Base-by-base conservation (phyloP, 1,139 yeast species). In the Zhuliangozyma parablackwelliae region DNA sequence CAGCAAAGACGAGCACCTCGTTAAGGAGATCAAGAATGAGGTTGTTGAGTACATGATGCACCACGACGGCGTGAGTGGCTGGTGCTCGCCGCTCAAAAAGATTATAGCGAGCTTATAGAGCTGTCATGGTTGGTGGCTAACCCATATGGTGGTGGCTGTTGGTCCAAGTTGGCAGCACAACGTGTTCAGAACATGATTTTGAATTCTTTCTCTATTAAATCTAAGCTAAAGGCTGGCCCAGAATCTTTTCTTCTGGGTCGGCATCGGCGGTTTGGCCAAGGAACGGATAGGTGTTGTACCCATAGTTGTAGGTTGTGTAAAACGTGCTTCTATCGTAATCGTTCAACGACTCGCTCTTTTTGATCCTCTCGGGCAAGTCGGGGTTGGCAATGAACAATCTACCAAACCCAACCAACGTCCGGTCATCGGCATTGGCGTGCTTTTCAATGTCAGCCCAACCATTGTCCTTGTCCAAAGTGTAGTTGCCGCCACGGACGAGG, bases 31-130 rank as follows among this genome's bases (percentile, higher is more conserved):
- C 51, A 46, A 62, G 56, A 40, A 52, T 43, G 49, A 56, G 31
- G 45, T 68, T 45, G 46, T 73, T 54, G 60, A 63, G 35, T 77
- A 72, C 51, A 75, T 76, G 72, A 59, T 78, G 58, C 48, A 54
- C 5, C 69, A 75, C 44, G 74, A 65, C 38, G 80, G 80, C 2
- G 73, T 73, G 4, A 69, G 80, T 35, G 43, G 56, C 11, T 80
- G 86, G 85, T 72, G 79, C 37, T 59, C 71, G 16, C 80, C 84
- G 4, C 54, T 80, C 33, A 68, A 76, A 37, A 75, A 72, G 46
- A 52, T 77, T 3, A 52, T 78, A 21, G 31, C 37, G 10, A 43
- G 43, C 32, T 21, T 44, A 29, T 39, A 32, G 10, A 26, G 28
- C n/a, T 6, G 24, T 23, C 7, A 23, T 16, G n/a, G n/a, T n/a